Evolutionary conservation across 768 basidiomycete genomes (phyloP).

Genomic region (Chiua virens): DNA sequence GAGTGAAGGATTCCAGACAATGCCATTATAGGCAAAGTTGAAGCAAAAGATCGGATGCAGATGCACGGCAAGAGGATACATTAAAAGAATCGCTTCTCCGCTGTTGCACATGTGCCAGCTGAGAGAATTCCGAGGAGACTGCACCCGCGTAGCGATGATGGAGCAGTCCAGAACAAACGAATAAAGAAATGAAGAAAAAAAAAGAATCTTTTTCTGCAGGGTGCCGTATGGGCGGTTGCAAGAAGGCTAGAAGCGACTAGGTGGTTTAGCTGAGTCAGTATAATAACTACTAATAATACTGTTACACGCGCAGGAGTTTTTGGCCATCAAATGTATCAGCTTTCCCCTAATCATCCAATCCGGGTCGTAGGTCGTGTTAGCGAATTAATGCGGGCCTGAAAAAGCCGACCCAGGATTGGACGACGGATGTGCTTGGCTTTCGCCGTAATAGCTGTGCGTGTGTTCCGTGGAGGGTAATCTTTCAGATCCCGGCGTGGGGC

Average conservation of each 20-base stretch:
- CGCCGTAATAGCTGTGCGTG: slow-evolving; percentile 32
- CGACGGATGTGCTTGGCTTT: slow-evolving; percentile 27
- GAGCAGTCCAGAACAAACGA: slow-evolving; percentile 18
- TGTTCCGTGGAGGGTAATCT: slow-evolving; percentile 28
- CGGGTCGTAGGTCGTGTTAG: background rate
- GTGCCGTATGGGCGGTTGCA: slow-evolving; percentile 22
- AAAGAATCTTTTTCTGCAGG: slow-evolving; percentile 20
- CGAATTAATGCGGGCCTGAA: slow-evolving; percentile 30
- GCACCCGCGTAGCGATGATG: slow-evolving; percentile 22
- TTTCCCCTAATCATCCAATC: slow-evolving; percentile 18
- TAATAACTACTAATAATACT: slow-evolving; percentile 35
- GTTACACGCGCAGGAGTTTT: slow-evolving; percentile 30
- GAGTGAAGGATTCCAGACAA: background rate
- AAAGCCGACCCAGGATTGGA: slow-evolving; percentile 28
- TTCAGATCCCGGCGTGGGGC: slow-evolving; percentile 30
- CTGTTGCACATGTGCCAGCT: slow-evolving; percentile 15
- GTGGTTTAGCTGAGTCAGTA: slow-evolving; percentile 32
- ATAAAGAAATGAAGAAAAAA: slow-evolving; percentile 10
- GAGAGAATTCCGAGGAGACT: slow-evolving; percentile 22
- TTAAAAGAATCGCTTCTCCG: slow-evolving; percentile 24
- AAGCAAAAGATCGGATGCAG: slow-evolving; percentile 22
- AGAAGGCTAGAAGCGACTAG: slow-evolving; percentile 32
- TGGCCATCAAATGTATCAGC: slow-evolving; percentile 16
- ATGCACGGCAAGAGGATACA: slow-evolving; percentile 18
- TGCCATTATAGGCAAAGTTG: slow-evolving; percentile 13